A percentile compares a stretch with the other conserved stretches of the same genome.
Evolutionary conservation across 352 stramenopile genomes (phyloP).

Genomic region (Phytophthora citrophthora): DNA sequence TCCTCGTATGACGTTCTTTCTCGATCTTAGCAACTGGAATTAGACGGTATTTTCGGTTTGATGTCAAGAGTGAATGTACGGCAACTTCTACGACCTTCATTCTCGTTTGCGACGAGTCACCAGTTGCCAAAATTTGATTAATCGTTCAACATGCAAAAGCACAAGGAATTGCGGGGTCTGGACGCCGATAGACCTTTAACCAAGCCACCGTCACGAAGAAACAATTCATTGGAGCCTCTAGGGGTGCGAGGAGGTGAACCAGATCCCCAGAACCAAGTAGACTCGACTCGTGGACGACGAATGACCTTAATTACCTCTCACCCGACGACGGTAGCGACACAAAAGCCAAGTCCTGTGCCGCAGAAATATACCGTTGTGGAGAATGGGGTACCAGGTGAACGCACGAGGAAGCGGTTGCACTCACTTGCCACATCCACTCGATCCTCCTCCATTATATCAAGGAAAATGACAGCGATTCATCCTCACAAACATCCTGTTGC

Average conservation of each 20-base stretch:
- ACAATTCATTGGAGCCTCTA: conserved; percentile 30
- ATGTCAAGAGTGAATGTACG: conserved; percentile 16
- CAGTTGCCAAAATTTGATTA: conserved; percentile 5
- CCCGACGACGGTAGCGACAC: neutral
- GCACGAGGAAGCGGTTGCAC: conserved; percentile 10
- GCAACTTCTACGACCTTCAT: conserved; percentile 32
- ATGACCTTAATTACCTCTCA: neutral
- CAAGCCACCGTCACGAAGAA: conserved; percentile 15
- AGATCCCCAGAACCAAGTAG: conserved; percentile 9
- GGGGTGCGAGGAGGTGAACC: conserved; percentile 6
- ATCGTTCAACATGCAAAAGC: conserved; percentile 15
- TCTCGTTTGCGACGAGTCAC: conserved; percentile 26
- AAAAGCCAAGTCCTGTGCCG: conserved; percentile 6
- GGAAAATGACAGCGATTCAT: conserved; percentile 7
- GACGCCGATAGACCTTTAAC: conserved; percentile 6
- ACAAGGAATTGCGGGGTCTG: conserved; percentile 6
- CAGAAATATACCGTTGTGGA: conserved; percentile 20
- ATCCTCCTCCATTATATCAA: conserved; percentile 16
- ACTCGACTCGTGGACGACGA: conserved; percentile 5
- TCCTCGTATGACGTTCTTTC: conserved; percentile 9
- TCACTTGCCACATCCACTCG: conserved; percentile 11
- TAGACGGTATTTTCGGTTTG: conserved; percentile 14
- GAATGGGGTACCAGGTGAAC: neutral
- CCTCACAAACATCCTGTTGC: conserved; percentile 5
- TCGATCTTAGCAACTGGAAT: conserved; percentile 10